Base-by-base conservation (phyloP, 768 basidiomycete species). In the Lactarius psammicola region DNA sequence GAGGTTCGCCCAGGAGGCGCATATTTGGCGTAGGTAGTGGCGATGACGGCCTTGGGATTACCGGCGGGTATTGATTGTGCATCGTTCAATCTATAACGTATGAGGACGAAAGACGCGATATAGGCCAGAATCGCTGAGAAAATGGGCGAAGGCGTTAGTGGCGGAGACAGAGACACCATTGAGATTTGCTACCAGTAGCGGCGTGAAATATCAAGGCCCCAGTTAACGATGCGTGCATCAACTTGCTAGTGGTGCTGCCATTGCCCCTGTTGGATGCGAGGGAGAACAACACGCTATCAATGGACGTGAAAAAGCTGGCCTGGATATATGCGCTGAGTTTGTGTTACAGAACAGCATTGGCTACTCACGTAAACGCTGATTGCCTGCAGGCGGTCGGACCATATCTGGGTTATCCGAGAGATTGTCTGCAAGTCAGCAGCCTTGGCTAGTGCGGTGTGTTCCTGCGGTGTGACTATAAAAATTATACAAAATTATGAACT, bases 301-400 rank as follows among this genome's bases (percentile, higher is more conserved):
- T 65, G 28, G 66, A 67, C 18, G 66, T 65, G 57, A 65, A 67
- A 30, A 67, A 67, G 31, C 58, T 65, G 54, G 66, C 57, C 66
- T 67, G 46, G 5, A 54, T 46, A 18, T 58, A 59, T 63, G 51
- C 40, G 9, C 33, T 44, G 34, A n/a, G 46, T 53, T 40, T 2
- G 26, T 51, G 17, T 28, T 3, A 40, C n/a, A 31, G 28, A 64
- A 28, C 6, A 17, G 15, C 1, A 28, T 36, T n/a, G 13, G 56
- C 23, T 13, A 42, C 66, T 59, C 54, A 67, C 66, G 49, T 64
- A 65, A n/a, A 67, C 66, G 28, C 66, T 67, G 8, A 60, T 60
- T 38, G 65, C 15, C 13, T 60, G 66, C 44, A 67, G 42, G 9
- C 63, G 66, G 7, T 67, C 63, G 2, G 66, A 65, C 66, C 66